phyloP scores from a whole-genome alignment of 208 protist genomes.

The Leptomonas seymouri region DNA sequence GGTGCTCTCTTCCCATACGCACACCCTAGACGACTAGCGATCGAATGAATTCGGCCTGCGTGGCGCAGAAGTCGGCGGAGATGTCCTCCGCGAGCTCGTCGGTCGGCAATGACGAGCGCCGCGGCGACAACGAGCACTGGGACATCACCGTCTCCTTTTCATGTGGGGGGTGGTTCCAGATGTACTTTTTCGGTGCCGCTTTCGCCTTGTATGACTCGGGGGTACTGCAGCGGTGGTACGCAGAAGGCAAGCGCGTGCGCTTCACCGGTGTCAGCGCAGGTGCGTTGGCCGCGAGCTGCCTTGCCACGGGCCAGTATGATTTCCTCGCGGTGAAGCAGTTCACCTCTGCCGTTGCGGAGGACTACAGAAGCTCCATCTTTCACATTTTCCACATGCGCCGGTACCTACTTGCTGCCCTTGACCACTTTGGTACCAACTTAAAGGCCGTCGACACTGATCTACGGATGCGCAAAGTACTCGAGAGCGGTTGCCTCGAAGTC shows the following conservation, averaged over 20 bases:
- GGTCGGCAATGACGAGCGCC: background rate
- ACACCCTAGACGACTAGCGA: background rate
- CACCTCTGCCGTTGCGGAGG: constrained; percentile 31
- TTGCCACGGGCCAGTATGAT: constrained; percentile 51
- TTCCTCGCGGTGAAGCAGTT: constrained; percentile 52
- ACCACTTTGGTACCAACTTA: constrained; percentile 49
- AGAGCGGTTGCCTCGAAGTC: constrained; percentile 68
- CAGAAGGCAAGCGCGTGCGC: constrained; percentile 61
- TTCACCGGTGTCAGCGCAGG: constrained; percentile 71
- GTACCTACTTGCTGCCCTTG: constrained; percentile 49
- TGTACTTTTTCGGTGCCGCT: constrained; percentile 81
- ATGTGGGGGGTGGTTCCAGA: constrained; percentile 78
- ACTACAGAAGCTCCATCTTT: constrained; percentile 53
- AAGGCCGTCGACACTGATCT: constrained; percentile 43
- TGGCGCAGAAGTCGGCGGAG: background rate
- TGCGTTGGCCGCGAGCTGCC: constrained; percentile 44
- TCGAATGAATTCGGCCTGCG: background rate
- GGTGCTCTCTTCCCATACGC: background rate
- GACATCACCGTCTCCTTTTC: constrained; percentile 81
- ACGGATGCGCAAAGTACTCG: constrained; percentile 26
- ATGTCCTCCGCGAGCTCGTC: constrained; percentile 7
- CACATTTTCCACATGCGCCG: constrained; percentile 46
- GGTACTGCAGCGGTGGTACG: constrained; percentile 46
- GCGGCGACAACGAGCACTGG: constrained; percentile 14
- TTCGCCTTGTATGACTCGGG: constrained; percentile 72